phyloP scores from a whole-genome alignment of 2,329 filamentous ascomycete genomes.

The Lasiodiplodia hormozganensis region DNA sequence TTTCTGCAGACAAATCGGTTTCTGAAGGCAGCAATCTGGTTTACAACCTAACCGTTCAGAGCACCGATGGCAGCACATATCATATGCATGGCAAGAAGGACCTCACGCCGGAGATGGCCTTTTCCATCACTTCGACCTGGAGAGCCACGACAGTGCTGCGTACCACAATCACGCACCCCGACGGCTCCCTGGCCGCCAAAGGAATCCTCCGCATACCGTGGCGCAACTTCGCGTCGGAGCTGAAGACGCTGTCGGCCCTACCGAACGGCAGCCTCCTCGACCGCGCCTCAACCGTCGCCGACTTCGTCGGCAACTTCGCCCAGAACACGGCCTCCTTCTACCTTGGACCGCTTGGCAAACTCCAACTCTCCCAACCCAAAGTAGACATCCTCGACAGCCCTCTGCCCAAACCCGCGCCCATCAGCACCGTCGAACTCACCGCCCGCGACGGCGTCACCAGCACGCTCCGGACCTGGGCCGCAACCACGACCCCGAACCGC shows the following conservation, averaged over 20 bases:
- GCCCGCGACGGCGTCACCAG: conserved; percentile 62
- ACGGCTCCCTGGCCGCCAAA: conserved; percentile 59
- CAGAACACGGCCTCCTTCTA: conserved; percentile 61
- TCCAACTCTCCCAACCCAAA: conserved; percentile 59
- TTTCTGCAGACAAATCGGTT: conserved; percentile 59
- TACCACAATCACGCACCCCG: conserved; percentile 59
- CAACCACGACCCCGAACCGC: background rate
- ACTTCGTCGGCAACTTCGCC: conserved; percentile 64
- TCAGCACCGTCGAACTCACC: conserved; percentile 53
- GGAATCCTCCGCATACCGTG: conserved; percentile 66
- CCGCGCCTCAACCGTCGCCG: conserved; percentile 42
- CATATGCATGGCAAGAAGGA: conserved; percentile 70
- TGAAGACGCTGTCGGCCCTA: conserved; percentile 61
- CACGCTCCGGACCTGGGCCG: conserved; percentile 32
- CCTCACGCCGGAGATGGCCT: conserved; percentile 64
- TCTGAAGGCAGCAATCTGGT: conserved; percentile 66
- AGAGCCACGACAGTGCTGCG: conserved; percentile 67
- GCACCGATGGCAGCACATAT: conserved; percentile 59
- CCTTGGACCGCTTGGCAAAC: conserved; percentile 60
- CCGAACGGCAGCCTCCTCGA: conserved; percentile 47
- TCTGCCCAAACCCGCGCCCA: conserved; percentile 59
- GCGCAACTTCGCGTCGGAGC: conserved; percentile 62
- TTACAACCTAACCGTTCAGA: conserved; percentile 68
- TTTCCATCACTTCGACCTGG: conserved; percentile 65
- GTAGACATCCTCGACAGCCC: conserved; percentile 48